A percentile compares a stretch with the other conserved stretches of the same genome.
Conservation (phyloP, 2,329 filamentous ascomycete species). For the Colletotrichum chlorophyti region DNA sequence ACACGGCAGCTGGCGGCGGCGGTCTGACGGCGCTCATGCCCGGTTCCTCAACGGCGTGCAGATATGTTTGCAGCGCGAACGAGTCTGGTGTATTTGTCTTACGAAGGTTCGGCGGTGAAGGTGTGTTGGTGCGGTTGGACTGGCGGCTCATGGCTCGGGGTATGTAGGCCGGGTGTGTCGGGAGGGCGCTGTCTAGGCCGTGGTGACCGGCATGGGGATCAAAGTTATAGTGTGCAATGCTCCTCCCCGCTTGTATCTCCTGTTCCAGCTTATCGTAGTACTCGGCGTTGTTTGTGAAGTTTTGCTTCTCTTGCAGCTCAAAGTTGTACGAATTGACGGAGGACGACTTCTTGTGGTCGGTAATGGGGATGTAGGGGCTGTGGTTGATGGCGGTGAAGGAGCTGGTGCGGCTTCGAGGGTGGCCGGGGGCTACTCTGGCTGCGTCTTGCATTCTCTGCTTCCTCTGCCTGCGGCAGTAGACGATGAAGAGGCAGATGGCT, state of each 20-base stretch:
- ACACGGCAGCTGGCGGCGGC: constrained; percentile 20
- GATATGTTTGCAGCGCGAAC: constrained; percentile 46
- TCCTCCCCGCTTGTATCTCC: constrained; percentile 28
- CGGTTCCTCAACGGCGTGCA: constrained; percentile 39
- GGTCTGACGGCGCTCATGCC: constrained; percentile 15
- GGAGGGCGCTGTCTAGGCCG: constrained; percentile 42
- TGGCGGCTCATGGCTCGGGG: constrained; percentile 43
- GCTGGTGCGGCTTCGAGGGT: constrained; percentile 21
- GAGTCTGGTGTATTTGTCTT: constrained; percentile 36
- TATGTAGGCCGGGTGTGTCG: constrained; percentile 57
- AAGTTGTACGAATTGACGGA: constrained; percentile 32
- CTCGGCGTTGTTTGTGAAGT: constrained; percentile 41
- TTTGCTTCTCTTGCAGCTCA: constrained; percentile 32
- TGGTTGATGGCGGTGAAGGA: constrained; percentile 28
- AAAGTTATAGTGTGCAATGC: constrained; percentile 34
- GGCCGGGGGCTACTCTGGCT: constrained; percentile 25
- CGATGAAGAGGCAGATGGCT: constrained; percentile 49
- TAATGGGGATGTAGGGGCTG: constrained; percentile 30
- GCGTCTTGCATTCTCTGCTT: constrained; percentile 36
- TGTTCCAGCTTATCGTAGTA: constrained; percentile 49
- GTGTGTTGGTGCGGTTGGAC: constrained; percentile 19
- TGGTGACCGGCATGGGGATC: constrained; percentile 34
- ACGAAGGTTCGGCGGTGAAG: constrained; percentile 21
- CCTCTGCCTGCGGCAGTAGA: constrained; percentile 55
- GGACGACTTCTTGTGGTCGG: constrained; percentile 36